Evolutionary conservation across 2,329 filamentous ascomycete genomes (phyloP).

Genomic region (Trichoderma gracile): DNA sequence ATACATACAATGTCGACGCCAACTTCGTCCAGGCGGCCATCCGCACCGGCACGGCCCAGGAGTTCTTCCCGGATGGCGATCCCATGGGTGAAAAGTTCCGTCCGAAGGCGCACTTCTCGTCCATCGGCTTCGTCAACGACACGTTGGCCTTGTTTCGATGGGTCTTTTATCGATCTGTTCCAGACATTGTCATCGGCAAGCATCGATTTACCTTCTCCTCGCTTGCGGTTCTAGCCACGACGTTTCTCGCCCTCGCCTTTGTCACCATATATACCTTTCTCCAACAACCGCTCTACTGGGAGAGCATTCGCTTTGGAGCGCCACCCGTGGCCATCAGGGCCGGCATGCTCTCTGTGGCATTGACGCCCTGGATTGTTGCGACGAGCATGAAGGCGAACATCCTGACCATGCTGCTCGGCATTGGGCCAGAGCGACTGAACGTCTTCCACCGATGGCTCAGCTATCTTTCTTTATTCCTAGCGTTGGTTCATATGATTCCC

Average conservation of each 20-base stretch:
- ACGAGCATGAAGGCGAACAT: slow-evolving; percentile 91
- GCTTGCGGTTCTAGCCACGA: slow-evolving; percentile 67
- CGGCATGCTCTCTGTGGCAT: slow-evolving; percentile 88
- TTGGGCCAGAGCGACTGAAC: slow-evolving; percentile 88
- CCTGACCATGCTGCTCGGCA: slow-evolving; percentile 79
- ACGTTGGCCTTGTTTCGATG: slow-evolving; percentile 80
- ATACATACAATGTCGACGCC: slow-evolving; percentile 53
- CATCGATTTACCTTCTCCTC: slow-evolving; percentile 79
- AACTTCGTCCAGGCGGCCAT: slow-evolving; percentile 49
- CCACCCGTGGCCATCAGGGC: slow-evolving; percentile 83
- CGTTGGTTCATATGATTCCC: slow-evolving; percentile 80
- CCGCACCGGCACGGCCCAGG: slow-evolving; percentile 55
- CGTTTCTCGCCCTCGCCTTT: slow-evolving; percentile 68
- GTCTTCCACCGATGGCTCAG: slow-evolving; percentile 91
- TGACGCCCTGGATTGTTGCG: slow-evolving; percentile 90
- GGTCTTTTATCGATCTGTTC: slow-evolving; percentile 85
- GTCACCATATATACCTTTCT: slow-evolving; percentile 81
- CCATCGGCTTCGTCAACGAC: slow-evolving; percentile 73
- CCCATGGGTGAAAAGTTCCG: slow-evolving; percentile 59
- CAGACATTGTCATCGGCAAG: slow-evolving; percentile 68
- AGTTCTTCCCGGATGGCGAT: slow-evolving; percentile 72
- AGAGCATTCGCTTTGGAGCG: slow-evolving; percentile 82
- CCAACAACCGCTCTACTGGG: slow-evolving; percentile 85
- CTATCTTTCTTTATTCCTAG: slow-evolving; percentile 80
- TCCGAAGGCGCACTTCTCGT: slow-evolving; percentile 73